Conservation (phyloP, 2,329 filamentous ascomycete species). For the Madurella fahalii region DNA sequence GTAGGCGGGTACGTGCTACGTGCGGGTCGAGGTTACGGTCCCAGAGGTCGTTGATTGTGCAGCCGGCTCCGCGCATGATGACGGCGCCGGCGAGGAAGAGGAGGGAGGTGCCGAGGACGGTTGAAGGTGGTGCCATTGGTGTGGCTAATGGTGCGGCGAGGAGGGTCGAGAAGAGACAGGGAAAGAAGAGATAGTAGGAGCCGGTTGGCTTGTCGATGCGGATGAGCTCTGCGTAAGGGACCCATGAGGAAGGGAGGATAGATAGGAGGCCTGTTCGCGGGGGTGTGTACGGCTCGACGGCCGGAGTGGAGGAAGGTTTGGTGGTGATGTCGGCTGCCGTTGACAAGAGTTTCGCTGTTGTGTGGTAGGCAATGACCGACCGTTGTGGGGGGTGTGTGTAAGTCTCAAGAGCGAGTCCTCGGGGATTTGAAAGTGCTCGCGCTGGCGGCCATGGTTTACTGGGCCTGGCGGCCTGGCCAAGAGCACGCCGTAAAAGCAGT, state of each 20-base stretch:
- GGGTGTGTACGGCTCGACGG: slow-evolving; percentile 50
- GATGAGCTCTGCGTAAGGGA: slow-evolving; percentile 79
- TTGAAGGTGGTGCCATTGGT: slow-evolving; percentile 56
- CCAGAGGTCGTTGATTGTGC: slow-evolving; percentile 88
- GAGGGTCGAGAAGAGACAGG: slow-evolving; percentile 79
- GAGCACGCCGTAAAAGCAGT: slow-evolving; percentile 12
- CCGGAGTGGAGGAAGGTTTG: slow-evolving; percentile 11
- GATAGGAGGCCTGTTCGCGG: slow-evolving; percentile 69
- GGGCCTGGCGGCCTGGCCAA: slow-evolving; percentile 3
- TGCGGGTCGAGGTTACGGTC: slow-evolving; percentile 82
- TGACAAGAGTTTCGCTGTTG: slow-evolving; percentile 20
- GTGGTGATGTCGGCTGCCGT: slow-evolving; percentile 12
- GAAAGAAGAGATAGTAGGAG: slow-evolving; percentile 81
- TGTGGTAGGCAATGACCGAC: slow-evolving; percentile 22
- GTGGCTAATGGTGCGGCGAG: slow-evolving; percentile 67
- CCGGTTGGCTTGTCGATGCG: slow-evolving; percentile 78
- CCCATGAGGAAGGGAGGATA: slow-evolving; percentile 61
- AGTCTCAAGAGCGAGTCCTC: slow-evolving; percentile 9
- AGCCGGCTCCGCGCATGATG: slow-evolving; percentile 83
- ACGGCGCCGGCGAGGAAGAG: slow-evolving; percentile 74
- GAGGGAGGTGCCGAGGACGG: slow-evolving; percentile 60
- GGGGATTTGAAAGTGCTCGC: slow-evolving; percentile 7
- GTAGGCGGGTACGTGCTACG: slow-evolving; percentile 69
- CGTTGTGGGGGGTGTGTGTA: slow-evolving; percentile 1
- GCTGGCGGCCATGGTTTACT: slow-evolving; percentile 2